These are phyloP conservation scores for Acanthamoeba healyi DNA, from an alignment of 208 protist species.

Conservation along the genomic window DNA sequence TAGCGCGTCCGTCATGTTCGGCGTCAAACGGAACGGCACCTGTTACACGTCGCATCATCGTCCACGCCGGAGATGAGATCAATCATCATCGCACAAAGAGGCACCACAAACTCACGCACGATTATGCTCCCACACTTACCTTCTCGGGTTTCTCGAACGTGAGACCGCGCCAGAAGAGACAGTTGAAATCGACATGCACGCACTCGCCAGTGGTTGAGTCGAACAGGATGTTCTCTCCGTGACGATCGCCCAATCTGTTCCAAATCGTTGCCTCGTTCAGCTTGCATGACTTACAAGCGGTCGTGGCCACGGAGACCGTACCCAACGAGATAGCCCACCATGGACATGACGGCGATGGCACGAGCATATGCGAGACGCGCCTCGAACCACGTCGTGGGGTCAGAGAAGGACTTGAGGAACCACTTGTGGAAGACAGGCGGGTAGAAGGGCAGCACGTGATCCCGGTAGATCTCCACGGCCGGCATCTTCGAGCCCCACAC, in stretches of 20 bases:
- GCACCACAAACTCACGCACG: constrained; percentile 74
- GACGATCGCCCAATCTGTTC: constrained; percentile 96
- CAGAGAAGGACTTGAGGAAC: constrained; percentile 56
- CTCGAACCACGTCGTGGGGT: constrained; percentile 53
- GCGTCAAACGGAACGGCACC: constrained; percentile 98
- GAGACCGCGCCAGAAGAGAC: constrained; percentile 26
- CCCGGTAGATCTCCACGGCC: constrained; percentile 78
- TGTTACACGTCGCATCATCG: constrained; percentile 93
- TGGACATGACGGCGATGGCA: constrained; percentile 91
- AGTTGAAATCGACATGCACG: constrained; percentile 96
- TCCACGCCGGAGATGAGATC: no score
- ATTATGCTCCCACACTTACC: not conserved
- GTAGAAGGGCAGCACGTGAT: constrained; percentile 78
- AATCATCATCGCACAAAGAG: constrained; percentile 94
- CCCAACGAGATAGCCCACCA: constrained; percentile 97
- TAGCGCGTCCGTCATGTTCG: constrained; percentile 95
- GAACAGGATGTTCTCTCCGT: constrained; percentile 96
- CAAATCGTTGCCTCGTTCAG: no score
- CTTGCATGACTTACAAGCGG: no score
- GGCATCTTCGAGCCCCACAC: not conserved
- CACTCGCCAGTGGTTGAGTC: constrained; percentile 94
- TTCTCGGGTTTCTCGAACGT: constrained; percentile 30
- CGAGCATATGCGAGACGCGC: constrained; percentile 17
- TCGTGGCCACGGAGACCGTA: not conserved
- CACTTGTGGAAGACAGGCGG: constrained; percentile 50